Evolutionary conservation across 1,139 yeast species (phyloP), one percentile per base, ranked within the genome.

Genomic region (Petasospora rhodanensis): DNA sequence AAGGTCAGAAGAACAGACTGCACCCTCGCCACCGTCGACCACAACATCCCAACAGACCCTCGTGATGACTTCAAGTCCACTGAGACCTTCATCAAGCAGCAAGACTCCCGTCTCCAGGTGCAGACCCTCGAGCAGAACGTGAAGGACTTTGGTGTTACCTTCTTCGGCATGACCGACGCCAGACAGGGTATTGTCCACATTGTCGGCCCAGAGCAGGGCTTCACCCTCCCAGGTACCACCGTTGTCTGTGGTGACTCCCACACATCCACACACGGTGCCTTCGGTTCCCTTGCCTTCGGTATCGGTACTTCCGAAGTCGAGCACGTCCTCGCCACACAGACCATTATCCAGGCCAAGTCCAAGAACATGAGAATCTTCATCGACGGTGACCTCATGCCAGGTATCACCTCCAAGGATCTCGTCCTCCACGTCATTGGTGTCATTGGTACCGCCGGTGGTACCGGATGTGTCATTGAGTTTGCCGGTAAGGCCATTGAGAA

Each of bases 381-480:
- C 22, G 77, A 79, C 39, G 98, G 98, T 42, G 83, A 81, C 47
- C 73, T 91, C 48, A 64, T 70, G 30, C 81, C 82, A 31, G 97
- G 96, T 35, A 81, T 91, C 58, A 89, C 98, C 18, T 91, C 97
- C 25, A 91, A 91, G 69, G 98, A 91, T 66, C 70, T 91, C 53
- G 79, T 91, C 45, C 73, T 91, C 45, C 97, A 91, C 59, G 94
- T 91, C 29, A 91, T 91, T 56, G 96, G 96, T 49, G 80, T 80
- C 35, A 89, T 91, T 56, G 98, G 98, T 65, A 91, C 98, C 50
- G 98, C 98, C 43, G 98, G 98, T 65, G 98, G 98, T 67, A 91
- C 97, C 38, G 98, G 98, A 37, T 72, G 79, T 53, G 98, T 91
- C 40, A 84, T 91, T 58, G 98, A 91, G 66, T 91, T 89, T 66